phyloP scores from a whole-genome alignment of 2,329 filamentous ascomycete genomes.

The Neopestalotiopsis clavispora region DNA sequence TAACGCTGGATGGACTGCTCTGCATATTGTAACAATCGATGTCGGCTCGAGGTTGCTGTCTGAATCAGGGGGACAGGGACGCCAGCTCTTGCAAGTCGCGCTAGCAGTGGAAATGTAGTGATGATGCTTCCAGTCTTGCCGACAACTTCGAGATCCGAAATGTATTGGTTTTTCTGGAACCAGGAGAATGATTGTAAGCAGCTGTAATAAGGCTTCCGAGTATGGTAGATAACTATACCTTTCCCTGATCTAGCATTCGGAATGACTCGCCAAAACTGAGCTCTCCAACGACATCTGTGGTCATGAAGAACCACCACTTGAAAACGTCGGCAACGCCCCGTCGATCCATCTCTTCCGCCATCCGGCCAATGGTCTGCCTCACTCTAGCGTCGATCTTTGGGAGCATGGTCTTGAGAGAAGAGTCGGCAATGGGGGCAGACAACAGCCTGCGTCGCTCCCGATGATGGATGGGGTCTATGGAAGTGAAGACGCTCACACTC shows the following conservation, averaged over 20 bases:
- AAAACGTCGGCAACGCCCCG: conserved; percentile 47
- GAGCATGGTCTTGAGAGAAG: conserved; percentile 36
- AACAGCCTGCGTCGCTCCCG: conserved; percentile 46
- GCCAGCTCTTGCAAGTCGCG: conserved; percentile 16
- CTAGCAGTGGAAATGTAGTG: conserved; percentile 33
- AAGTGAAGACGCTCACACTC: conserved; percentile 43
- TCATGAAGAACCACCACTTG: conserved; percentile 60
- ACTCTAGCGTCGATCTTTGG: conserved; percentile 41
- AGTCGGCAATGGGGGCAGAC: conserved; percentile 44
- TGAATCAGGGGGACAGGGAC: conserved; percentile 31
- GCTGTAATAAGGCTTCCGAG: background rate
- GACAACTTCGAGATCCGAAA: conserved; percentile 39
- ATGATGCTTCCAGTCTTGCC: conserved; percentile 29
- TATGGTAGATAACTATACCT: conserved; percentile 38
- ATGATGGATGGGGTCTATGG: conserved; percentile 43
- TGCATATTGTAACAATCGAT: conserved; percentile 31
- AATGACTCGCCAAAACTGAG: conserved; percentile 62
- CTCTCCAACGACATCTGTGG: conserved; percentile 58
- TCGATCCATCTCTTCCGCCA: conserved; percentile 45
- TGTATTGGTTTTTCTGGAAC: conserved; percentile 46
- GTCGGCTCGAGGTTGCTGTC: conserved; percentile 8
- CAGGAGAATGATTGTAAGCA: background rate
- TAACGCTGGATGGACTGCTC: conserved; percentile 34
- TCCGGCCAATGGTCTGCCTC: conserved; percentile 45
- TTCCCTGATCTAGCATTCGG: conserved; percentile 52